These are phyloP conservation scores for Phytopythium ostracodes DNA, from an alignment of 352 stramenopile species.

Conservation along the genomic window DNA sequence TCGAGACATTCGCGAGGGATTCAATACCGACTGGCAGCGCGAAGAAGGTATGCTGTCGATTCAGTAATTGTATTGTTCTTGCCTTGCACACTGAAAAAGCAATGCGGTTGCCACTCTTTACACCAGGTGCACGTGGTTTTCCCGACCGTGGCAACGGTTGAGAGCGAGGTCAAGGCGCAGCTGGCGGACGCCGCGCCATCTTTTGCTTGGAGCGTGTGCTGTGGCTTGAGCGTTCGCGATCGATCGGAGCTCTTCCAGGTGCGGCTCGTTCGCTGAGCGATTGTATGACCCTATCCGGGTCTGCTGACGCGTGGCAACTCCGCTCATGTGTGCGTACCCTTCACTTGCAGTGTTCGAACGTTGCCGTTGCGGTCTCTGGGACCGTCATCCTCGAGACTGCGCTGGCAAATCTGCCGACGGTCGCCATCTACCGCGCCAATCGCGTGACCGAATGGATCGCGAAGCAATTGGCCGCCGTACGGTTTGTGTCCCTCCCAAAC, in stretches of 20 bases:
- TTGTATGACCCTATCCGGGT: not conserved
- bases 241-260: slow-evolving; percentile 33
- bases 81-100: not conserved
- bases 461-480: slow-evolving; percentile 45
- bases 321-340: not conserved
- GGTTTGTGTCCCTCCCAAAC: slow-evolving; percentile 75
- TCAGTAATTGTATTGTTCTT: not conserved
- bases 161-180: slow-evolving; percentile 18
- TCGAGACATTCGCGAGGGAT: slow-evolving; percentile 23
- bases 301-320: not conserved
- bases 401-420: slow-evolving; percentile 45
- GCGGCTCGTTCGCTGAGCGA: not conserved
- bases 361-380: slow-evolving; percentile 59
- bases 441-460: slow-evolving; percentile 52
- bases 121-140: slow-evolving; percentile 55
- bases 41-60: not conserved
- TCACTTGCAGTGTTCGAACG: slow-evolving; percentile 29
- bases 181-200: slow-evolving; percentile 4
- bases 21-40: not conserved
- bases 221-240: slow-evolving; percentile 16
- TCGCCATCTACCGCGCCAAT: slow-evolving; percentile 75
- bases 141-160: slow-evolving; percentile 43
- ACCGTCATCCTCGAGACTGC: slow-evolving; percentile 68
- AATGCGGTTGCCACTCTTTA: not conserved
- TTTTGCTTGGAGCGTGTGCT: slow-evolving; percentile 14